Evolutionary conservation across 306 rosid genomes (phyloP), one percentile per base, ranked within the genome.

Genomic region (Ormosia emarginata): DNA sequence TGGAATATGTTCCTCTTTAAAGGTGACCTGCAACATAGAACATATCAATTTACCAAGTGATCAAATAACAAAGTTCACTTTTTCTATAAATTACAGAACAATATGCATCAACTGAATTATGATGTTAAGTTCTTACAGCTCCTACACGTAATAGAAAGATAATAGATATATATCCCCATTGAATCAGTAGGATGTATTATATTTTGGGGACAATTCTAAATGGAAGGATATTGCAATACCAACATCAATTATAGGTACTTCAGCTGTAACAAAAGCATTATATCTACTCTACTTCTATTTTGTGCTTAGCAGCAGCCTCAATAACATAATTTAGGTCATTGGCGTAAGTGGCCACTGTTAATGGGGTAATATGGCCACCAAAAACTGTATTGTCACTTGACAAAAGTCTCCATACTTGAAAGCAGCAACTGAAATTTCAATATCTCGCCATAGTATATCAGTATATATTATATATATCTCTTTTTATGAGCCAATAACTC

Each of bases 1-100:
- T 14, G 97, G 92, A 62, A 62, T 85, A 72, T 86, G 97, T 80
- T 90, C 94, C 85, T 91, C 98, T 80, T 82, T 92, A 43, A 88
- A 90, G 58, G 84, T 92, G 86, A 94, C 98, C 97, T 94, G 93
- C 78, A 88, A 75, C 64, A 88, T 50, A 74, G 18, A 71, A 71
- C 55, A 84, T 5, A 34, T 59, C 71, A 29, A 43, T 44, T 58
- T 56, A 56, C 33, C 53, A 40, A 10, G 58, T 57, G 49, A 83
- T 34, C 77, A 67, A 41, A 43, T 64, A 3, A 64, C 33, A 40
- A 36, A 64, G 24, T 8, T 13, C 78, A 34, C 7, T 46, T 8
- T 43, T 79, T 65, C 41, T 18, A 61, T 34, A 50, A 59, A 34
- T 37, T 15, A 47, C 12, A 56, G 63, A 40, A 79, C 11, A 11